phyloP scores from a whole-genome alignment of 805 yeast species.

The Candida succiphila region DNA sequence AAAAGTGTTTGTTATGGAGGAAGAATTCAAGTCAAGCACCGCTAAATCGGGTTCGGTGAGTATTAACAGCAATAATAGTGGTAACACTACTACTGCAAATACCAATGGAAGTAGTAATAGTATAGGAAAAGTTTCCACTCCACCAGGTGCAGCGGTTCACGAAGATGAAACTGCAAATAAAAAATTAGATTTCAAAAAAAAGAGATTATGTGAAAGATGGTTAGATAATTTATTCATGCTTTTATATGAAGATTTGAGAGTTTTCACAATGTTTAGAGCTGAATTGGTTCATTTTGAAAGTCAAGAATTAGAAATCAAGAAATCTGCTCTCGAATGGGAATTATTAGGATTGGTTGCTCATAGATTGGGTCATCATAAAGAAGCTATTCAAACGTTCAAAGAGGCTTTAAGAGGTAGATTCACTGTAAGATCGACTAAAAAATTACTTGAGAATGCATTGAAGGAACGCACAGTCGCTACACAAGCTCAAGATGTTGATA shows the following conservation, averaged over 20 bases:
- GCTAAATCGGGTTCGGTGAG: constrained; percentile 1
- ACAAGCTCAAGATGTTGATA: constrained; percentile 22
- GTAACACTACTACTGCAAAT: constrained; percentile 2
- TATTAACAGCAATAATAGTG: constrained; percentile 6
- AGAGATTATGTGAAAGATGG: constrained; percentile 67
- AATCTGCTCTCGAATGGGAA: constrained; percentile 87
- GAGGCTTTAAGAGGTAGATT: constrained; percentile 66
- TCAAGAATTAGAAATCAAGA: constrained; percentile 70
- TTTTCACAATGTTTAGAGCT: constrained; percentile 90
- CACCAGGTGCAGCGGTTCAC: constrained; percentile 19
- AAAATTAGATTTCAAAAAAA: constrained; percentile 42
- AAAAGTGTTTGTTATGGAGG: constrained; percentile 59
- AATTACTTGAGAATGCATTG: constrained; percentile 56
- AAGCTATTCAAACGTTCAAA: constrained; percentile 78
- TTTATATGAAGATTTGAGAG: constrained; percentile 62
- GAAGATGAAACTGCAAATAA: constrained; percentile 9
- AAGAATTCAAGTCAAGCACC: constrained; percentile 36
- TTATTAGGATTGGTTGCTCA: constrained; percentile 77
- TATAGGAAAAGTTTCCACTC: neutral
- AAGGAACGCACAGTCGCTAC: constrained; percentile 31
- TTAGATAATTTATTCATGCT: constrained; percentile 61
- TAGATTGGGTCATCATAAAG: constrained; percentile 77
- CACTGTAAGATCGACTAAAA: constrained; percentile 70
- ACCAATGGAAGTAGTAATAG: too few species aligned
- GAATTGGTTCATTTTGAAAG: constrained; percentile 84